Base-by-base conservation (phyloP, 164 flowering plant species). In the Vitis rupestris region DNA sequence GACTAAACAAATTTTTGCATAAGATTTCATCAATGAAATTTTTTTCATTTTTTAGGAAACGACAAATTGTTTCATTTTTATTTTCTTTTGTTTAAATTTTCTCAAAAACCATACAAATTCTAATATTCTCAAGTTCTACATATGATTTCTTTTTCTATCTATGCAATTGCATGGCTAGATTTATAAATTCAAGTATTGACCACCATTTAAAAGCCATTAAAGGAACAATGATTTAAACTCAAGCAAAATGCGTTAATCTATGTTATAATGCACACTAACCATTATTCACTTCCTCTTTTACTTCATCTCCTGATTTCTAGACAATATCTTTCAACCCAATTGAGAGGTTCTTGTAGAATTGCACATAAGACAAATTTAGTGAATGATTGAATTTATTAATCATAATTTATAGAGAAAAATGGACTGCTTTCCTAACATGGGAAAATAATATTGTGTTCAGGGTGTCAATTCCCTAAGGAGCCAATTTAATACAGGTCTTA, bases 281-380 rank as follows among this genome's bases (percentile, higher is more conserved):
- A 55, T 44, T 59, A 23, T 31, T 72, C 56, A 30, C 78, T 69
- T 74, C 81, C 47, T 67, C 76, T 17, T 62, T 72, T 55, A 48
- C 75, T 48, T 78, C 80, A 10, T 78, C 80, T 47, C 16, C 70
- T 54, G 79, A 11, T 73, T 68, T 81, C 86, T 84, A 85, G 8
- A 85, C 88, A 64, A 85, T 78, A 67, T 85, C 88, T 69, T 82
- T 85, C 61, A 84, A 70, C 49, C 86, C 88, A 31, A 74, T 70
- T 2, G 83, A 59, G 16, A 84, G 81, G 67, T 70, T 79, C 71
- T 82, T 82, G 74, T 84, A 84, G 68, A 84, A 84, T 86, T 82
- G 82, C 48, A 37, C 44, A 74, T 15, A 54, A 9, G n/a, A 64
- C 9, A 53, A 59, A 6, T 6, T 3, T 4, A 65, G 49, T 15